Percentiles rank a stretch among this genome's conserved stretches.
These are phyloP conservation scores for Suillus ampliporus DNA, from an alignment of 768 basidiomycete genomes.

Conservation along the genomic window DNA sequence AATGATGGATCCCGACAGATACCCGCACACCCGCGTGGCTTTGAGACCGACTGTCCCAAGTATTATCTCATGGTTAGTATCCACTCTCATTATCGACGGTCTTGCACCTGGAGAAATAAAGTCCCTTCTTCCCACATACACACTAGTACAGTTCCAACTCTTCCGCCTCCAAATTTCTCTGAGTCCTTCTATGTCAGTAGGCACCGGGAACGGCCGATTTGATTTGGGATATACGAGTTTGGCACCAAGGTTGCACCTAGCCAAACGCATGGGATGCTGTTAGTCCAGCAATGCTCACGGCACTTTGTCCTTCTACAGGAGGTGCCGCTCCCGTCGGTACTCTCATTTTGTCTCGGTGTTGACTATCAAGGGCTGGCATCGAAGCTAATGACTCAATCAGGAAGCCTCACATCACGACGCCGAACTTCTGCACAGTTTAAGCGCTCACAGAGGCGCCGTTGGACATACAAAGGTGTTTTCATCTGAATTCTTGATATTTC, in stretches of 20 bases:
- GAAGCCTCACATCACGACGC: background rate
- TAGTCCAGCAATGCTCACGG: constrained; percentile 50
- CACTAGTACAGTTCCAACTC: constrained; percentile 59
- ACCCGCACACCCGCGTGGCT: constrained; percentile 65
- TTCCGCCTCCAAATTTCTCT: constrained; percentile 59
- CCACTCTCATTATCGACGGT: too few relatives aligned
- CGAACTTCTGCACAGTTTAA: background rate
- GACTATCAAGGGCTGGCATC: background rate
- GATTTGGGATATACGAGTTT: constrained; percentile 52
- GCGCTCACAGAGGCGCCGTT: background rate
- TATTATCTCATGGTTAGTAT: too few relatives aligned
- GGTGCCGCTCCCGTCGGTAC: background rate
- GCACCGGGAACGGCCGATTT: constrained; percentile 61
- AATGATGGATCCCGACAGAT: constrained; percentile 81
- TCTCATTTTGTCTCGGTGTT: background rate
- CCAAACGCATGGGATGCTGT: constrained; percentile 68
- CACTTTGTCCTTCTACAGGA: constrained; percentile 40
- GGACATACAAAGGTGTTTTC: background rate
- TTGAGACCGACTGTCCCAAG: constrained; percentile 51
- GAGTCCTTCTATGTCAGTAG: constrained; percentile 42
- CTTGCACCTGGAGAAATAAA: constrained; percentile 42
- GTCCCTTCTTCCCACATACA: constrained; percentile 49
- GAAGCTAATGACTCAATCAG: background rate
- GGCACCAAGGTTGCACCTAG: constrained; percentile 69
- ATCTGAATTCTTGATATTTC: background rate